These are phyloP conservation scores for Botrytis elliptica DNA, from an alignment of 2,329 filamentous ascomycete species.

Conservation along the genomic window DNA sequence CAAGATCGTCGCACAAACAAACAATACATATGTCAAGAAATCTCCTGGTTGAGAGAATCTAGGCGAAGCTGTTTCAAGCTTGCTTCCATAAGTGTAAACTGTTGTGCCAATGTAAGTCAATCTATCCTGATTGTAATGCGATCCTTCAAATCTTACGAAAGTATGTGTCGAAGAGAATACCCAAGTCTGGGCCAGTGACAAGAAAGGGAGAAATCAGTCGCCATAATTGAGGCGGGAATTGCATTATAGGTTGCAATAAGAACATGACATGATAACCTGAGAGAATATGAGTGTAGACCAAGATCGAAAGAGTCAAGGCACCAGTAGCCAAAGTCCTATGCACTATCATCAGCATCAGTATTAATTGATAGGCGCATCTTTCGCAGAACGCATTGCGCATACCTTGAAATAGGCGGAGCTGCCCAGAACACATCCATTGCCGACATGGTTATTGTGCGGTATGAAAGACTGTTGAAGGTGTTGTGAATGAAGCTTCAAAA, in stretches of 20 bases:
- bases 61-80: slow-evolving; percentile 59
- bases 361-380: slow-evolving; percentile 25
- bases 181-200: slow-evolving; percentile 38
- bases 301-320: slow-evolving; percentile 57
- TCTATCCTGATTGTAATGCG: slow-evolving; percentile 20
- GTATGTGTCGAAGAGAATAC: slow-evolving; percentile 67
- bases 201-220: slow-evolving; percentile 41
- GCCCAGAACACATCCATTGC: slow-evolving; percentile 63
- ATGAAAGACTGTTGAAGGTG: slow-evolving; percentile 11
- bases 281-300: slow-evolving; percentile 56
- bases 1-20: slow-evolving; percentile 59
- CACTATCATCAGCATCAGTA: slow-evolving; percentile 47
- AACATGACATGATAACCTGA: slow-evolving; percentile 51
- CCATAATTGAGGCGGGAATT: slow-evolving; percentile 46
- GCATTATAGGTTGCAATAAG: slow-evolving; percentile 49
- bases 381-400: slow-evolving; percentile 36
- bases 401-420: slow-evolving; percentile 66
- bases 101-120: slow-evolving; percentile 28
- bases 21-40: slow-evolving; percentile 65
- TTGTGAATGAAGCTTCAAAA: slow-evolving; percentile 27
- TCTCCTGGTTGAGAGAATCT: slow-evolving; percentile 63
- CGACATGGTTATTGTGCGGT: slow-evolving; percentile 35
- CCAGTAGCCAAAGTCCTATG: slow-evolving; percentile 62
- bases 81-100: slow-evolving; percentile 67
- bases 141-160: slow-evolving; percentile 50